These are phyloP conservation scores for Amborella trichopoda DNA, from an alignment of 164 flowering plant species.

Conservation along the genomic window DNA sequence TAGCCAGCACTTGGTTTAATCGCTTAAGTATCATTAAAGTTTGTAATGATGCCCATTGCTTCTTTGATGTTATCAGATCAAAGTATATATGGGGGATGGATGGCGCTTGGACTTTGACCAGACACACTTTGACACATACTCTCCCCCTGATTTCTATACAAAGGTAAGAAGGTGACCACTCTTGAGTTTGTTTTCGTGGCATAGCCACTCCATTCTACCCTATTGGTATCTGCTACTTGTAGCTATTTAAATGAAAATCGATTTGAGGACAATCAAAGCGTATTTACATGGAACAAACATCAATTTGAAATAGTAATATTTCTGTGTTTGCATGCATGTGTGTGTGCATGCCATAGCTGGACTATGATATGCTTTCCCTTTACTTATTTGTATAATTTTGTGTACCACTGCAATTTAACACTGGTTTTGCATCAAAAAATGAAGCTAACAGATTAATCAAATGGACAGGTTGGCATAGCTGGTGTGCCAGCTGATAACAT, in stretches of 20 bases:
- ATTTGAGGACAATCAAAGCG: no score
- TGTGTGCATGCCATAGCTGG: background rate
- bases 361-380: background rate
- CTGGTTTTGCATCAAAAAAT: no score
- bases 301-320: background rate
- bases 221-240: no score
- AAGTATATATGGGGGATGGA: conserved; percentile 39
- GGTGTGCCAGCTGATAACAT: conserved; percentile 31
- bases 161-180: conserved; percentile 19
- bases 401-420: background rate
- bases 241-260: no score
- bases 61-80: conserved; percentile 19
- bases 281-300: background rate
- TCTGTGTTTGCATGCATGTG: no score
- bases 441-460: background rate
- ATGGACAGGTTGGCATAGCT: conserved; percentile 36
- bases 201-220: no score
- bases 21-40: no score
- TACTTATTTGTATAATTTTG: background rate
- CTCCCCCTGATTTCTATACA: conserved; percentile 49
- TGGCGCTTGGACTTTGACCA: conserved; percentile 32
- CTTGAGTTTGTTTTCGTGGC: background rate
- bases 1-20: background rate
- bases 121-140: conserved; percentile 35
- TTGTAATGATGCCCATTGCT: no score